Evolutionary conservation across 2,329 filamentous ascomycete species (phyloP), one percentile per base, ranked within the genome.

Genomic region (Massarina eburnea): DNA sequence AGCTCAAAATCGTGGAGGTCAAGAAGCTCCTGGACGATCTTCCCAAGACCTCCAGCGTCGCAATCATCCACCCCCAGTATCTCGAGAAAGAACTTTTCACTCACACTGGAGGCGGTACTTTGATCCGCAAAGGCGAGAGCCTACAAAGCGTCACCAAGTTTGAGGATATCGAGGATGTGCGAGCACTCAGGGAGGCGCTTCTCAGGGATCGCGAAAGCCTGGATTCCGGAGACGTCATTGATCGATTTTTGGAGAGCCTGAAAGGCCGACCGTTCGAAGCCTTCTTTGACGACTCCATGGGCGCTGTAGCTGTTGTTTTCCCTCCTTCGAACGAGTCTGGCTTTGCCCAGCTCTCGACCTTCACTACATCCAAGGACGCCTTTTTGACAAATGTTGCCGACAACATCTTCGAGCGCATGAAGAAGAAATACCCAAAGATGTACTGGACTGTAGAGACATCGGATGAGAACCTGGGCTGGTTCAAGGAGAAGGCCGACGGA

Each of bases 11-110:
- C 72, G 89, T 88, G 75, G 91, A 99, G 76, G 95, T 95, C 75
- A 95, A 96, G 79, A 91, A 95, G 48, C 81, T 99, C 21, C 77
- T 99, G 41, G 89, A 90, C 59, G 86, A 88, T 39, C 82, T 99
- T 15, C 94, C 94, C 41, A 86, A 89, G 60, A 92, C 89, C 45
- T 96, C 92, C 15, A 95, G 89, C 61, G 92, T 99, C 39, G 94
- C 94, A 51, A 97, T 99, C 64, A 99, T 97, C 59, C 91, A 97
- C 73, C 92, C 94, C 2, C 91, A 89, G 54, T 91, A 95, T 70
- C 80, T 99, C 34, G 91, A 97, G 74, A 96, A 95, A 75, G 94
- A 99, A 71, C 77, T 97, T 5, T 96, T 97, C 73, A 97, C 92
- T 14, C 91, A 97, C 72, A 94, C 90, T 9, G 92, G 94, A 56